Conservation (phyloP, 2,329 filamentous ascomycete species). For the Aureobasidium melanogenum region DNA sequence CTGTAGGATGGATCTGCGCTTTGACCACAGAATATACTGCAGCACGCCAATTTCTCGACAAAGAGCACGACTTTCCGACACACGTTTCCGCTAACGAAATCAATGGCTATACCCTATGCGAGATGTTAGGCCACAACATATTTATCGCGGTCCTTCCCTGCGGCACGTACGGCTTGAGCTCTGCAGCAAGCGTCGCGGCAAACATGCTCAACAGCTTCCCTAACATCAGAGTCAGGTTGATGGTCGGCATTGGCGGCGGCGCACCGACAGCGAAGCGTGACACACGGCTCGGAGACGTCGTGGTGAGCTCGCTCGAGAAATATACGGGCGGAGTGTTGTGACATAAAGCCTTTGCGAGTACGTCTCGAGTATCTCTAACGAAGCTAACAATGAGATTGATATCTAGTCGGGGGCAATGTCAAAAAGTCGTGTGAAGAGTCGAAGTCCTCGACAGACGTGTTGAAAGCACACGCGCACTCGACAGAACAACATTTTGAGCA, state of each 20-base stretch:
- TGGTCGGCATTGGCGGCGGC: slow-evolving; percentile 21
- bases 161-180: slow-evolving; percentile 16
- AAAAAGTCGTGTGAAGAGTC: too few relatives aligned
- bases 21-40: background rate
- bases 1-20: too few relatives aligned
- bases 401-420: too few relatives aligned
- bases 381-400: too few relatives aligned
- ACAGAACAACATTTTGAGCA: too few relatives aligned
- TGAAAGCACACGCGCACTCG: too few relatives aligned
- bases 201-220: slow-evolving; percentile 14
- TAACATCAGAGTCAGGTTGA: slow-evolving; percentile 15
- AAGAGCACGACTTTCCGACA: background rate
- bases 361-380: too few relatives aligned
- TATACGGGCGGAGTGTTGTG: slow-evolving; percentile 17
- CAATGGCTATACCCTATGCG: slow-evolving; percentile 24
- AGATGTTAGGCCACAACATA: slow-evolving; percentile 26
- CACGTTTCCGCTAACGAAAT: slow-evolving; percentile 8
- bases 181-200: slow-evolving; percentile 18
- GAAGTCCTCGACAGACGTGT: too few relatives aligned
- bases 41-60: background rate
- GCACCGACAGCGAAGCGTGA: slow-evolving; percentile 15
- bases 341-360: too few relatives aligned
- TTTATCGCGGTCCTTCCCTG: slow-evolving; percentile 24
- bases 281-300: slow-evolving; percentile 23
- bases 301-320: slow-evolving; percentile 17